Conservation (phyloP, 345 rosid species). For the Bretschneidera sinensis region DNA sequence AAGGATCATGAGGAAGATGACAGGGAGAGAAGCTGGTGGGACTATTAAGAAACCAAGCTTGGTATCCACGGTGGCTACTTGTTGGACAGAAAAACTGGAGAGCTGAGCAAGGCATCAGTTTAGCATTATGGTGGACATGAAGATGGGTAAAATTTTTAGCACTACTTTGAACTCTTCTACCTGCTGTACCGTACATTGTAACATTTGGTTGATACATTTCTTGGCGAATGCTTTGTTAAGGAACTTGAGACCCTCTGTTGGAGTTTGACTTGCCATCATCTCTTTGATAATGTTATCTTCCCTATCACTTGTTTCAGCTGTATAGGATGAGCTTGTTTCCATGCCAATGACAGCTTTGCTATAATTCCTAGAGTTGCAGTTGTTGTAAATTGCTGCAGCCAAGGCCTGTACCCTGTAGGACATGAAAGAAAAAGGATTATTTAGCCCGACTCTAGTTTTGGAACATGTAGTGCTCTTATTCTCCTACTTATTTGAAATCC, state of each 20-base stretch:
- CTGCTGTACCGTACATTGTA: constrained; percentile 52
- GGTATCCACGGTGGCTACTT: constrained; percentile 86
- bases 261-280: constrained; percentile 13
- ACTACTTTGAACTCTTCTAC: constrained; percentile 71
- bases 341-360: constrained; percentile 30
- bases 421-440: constrained; percentile 6
- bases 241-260: constrained; percentile 34
- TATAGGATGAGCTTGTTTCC: constrained; percentile 29
- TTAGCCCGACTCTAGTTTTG: constrained; percentile 1
- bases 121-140: constrained; percentile 81
- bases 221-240: constrained; percentile 35
- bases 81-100: constrained; percentile 85
- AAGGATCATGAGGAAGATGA: constrained; percentile 66
- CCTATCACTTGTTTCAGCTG: constrained; percentile 27
- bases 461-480: neutral
- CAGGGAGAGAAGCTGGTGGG: constrained; percentile 89
- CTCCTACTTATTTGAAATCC: constrained; percentile 5
- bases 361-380: constrained; percentile 27
- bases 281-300: constrained; percentile 16
- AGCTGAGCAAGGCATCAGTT: constrained; percentile 97
- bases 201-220: constrained; percentile 22
- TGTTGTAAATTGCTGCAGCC: constrained; percentile 41
- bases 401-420: constrained; percentile 51
- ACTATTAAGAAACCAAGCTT: constrained; percentile 55
- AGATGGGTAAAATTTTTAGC: constrained; percentile 57